phyloP scores from a whole-genome alignment of 306 rosid genomes.

The Malus asiatica region DNA sequence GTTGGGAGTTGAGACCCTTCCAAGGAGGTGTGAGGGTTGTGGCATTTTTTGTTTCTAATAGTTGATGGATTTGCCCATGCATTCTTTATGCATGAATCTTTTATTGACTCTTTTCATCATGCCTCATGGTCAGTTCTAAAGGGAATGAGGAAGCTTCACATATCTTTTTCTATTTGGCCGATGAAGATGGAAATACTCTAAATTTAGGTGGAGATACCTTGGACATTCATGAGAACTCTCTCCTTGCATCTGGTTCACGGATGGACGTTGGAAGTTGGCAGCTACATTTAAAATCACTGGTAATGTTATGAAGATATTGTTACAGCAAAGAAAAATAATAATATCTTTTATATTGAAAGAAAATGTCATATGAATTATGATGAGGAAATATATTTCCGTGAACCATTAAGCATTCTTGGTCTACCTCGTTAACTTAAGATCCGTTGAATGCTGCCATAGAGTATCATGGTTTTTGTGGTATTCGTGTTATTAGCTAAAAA shows the following conservation, averaged over 20 bases:
- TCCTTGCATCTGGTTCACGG: constrained; percentile 74
- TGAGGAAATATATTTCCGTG: background rate
- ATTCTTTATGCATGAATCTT: background rate
- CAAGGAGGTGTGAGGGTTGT: background rate
- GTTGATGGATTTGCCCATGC: background rate
- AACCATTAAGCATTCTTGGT: constrained; percentile 5
- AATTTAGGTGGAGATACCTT: constrained; percentile 43
- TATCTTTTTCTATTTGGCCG: constrained; percentile 89
- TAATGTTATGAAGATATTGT: constrained; percentile 25
- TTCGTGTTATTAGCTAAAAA: background rate
- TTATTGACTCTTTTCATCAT: constrained; percentile 16
- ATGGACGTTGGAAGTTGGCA: constrained; percentile 84
- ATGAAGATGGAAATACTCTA: constrained; percentile 67
- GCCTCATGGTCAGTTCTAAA: constrained; percentile 47
- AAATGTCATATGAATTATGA: background rate
- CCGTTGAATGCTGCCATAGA: background rate
- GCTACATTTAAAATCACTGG: constrained; percentile 85
- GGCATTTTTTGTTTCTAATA: background rate
- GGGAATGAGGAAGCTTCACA: constrained; percentile 46
- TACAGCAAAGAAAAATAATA: background rate
- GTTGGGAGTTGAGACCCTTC: background rate
- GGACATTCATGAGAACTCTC: constrained; percentile 41
- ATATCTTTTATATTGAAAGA: background rate
- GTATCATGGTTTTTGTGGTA: background rate
- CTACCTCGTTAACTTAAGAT: background rate